phyloP scores from a whole-genome alignment of 1,139 yeast genomes.

The Kodamaea sp. region DNA sequence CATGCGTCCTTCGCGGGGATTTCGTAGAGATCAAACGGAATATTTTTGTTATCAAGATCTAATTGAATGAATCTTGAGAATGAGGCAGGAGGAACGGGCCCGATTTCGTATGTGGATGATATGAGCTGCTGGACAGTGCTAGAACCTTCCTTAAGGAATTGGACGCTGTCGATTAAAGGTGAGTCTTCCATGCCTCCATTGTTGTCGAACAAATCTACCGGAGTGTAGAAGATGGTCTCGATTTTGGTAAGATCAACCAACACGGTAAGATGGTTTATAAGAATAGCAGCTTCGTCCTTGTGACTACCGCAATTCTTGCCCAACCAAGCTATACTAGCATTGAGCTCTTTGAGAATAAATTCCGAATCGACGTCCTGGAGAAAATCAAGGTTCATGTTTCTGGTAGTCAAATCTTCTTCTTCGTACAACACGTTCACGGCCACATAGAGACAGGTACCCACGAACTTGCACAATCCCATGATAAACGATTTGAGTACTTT shows the following conservation, averaged over 20 bases:
- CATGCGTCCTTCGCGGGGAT: constrained; percentile 28
- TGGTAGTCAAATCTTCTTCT: constrained; percentile 73
- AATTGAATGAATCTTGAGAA: constrained; percentile 53
- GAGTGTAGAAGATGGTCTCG: constrained; percentile 25
- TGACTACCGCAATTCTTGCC: constrained; percentile 5
- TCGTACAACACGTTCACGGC: constrained; percentile 68
- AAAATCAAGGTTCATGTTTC: constrained; percentile 54
- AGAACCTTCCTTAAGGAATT: constrained; percentile 20
- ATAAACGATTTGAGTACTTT: constrained; percentile 48
- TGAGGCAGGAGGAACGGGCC: constrained; percentile 29
- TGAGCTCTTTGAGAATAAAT: constrained; percentile 20
- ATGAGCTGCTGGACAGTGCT: constrained; percentile 14
- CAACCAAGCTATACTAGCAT: constrained; percentile 16
- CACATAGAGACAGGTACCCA: constrained; percentile 48
- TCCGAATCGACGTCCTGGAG: constrained; percentile 27
- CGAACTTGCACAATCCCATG: constrained; percentile 53
- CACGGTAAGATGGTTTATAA: constrained; percentile 30
- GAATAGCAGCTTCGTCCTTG: constrained; percentile 3
- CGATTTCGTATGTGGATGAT: constrained; percentile 7
- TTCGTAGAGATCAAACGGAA: constrained; percentile 47
- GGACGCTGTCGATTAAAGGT: constrained; percentile 7
- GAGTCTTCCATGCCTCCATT: constrained; percentile 1
- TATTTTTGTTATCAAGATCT: constrained; percentile 57
- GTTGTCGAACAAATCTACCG: constrained; percentile 22
- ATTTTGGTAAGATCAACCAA: constrained; percentile 28